These are phyloP conservation scores for Candida glucosophila DNA, from an alignment of 1,139 yeast genomes.

Conservation along the genomic window DNA sequence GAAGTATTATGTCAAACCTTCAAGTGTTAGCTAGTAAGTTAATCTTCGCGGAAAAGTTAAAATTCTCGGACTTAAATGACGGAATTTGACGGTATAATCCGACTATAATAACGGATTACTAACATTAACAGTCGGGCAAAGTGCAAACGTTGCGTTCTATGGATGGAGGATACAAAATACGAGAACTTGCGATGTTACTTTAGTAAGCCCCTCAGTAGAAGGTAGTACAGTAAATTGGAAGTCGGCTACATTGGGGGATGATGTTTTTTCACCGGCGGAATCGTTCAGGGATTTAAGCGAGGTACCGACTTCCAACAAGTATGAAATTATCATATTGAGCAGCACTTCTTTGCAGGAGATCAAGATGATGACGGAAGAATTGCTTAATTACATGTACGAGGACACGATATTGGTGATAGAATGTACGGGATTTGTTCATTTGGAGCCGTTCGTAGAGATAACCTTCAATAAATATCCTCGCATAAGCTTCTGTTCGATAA, in stretches of 20 bases:
- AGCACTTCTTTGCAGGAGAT: constrained; percentile 36
- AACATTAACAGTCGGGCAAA: constrained; percentile 31
- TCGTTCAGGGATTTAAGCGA: constrained; percentile 11
- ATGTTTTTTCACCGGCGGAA: constrained; percentile 15
- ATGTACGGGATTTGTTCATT: constrained; percentile 60
- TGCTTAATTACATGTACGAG: constrained; percentile 19
- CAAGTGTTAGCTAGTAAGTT: constrained; percentile 23
- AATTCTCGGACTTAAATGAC: not conserved
- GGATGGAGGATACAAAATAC: constrained; percentile 40
- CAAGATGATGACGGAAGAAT: constrained; percentile 19
- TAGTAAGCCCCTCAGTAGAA: constrained; percentile 18
- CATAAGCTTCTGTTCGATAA: constrained; percentile 44
- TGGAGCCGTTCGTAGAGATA: constrained; percentile 56
- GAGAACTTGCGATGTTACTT: constrained; percentile 25
- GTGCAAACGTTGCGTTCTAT: constrained; percentile 42
- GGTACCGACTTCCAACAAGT: constrained; percentile 12
- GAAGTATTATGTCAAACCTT: constrained; percentile 10
- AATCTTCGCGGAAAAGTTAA: constrained; percentile 1
- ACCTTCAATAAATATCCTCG: constrained; percentile 23
- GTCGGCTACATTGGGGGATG: constrained; percentile 12
- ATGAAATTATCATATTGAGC: constrained; percentile 29
- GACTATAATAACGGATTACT: constrained; percentile 7
- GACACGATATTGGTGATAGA: constrained; percentile 51
- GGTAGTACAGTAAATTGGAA: constrained; percentile 4
- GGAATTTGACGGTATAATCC: not conserved